A percentile compares a stretch with the other conserved stretches of the same genome.
Conservation (phyloP, 148 eudicot species). For the Hydrangea macrophylla region DNA sequence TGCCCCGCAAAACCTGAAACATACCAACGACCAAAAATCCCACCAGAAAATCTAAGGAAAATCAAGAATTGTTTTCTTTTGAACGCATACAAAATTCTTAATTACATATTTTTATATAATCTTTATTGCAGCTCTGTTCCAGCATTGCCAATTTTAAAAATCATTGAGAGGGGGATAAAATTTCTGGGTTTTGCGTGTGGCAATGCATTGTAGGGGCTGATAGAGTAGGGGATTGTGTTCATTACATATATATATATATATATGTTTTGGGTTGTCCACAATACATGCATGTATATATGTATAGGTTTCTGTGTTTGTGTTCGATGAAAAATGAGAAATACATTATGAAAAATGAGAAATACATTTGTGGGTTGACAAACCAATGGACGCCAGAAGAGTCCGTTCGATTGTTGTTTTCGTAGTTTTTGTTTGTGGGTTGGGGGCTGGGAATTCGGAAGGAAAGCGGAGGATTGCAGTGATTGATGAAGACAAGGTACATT, state of each 20-base stretch:
- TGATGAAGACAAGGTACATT: neutral
- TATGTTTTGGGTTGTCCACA: too few species aligned
- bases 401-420: neutral
- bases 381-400: conserved; percentile 3
- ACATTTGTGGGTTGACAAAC: neutral
- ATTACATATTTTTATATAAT: neutral
- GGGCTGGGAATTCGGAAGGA: neutral
- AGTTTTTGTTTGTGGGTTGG: neutral
- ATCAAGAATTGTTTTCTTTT: too few species aligned
- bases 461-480: neutral
- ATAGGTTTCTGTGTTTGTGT: neutral
- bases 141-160: neutral
- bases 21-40: neutral
- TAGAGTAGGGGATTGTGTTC: neutral
- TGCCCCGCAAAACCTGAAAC: neutral
- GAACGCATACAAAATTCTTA: neutral
- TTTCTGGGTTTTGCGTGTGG: neutral
- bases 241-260: neutral
- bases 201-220: neutral
- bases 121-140: neutral
- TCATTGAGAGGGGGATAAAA: neutral
- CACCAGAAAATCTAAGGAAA: neutral
- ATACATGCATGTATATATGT: neutral
- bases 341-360: neutral
- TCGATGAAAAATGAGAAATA: neutral